A percentile compares a stretch with the other conserved stretches of the same genome.
Evolutionary conservation across 768 basidiomycete genomes (phyloP).

Genomic region (Boletellus ananas): DNA sequence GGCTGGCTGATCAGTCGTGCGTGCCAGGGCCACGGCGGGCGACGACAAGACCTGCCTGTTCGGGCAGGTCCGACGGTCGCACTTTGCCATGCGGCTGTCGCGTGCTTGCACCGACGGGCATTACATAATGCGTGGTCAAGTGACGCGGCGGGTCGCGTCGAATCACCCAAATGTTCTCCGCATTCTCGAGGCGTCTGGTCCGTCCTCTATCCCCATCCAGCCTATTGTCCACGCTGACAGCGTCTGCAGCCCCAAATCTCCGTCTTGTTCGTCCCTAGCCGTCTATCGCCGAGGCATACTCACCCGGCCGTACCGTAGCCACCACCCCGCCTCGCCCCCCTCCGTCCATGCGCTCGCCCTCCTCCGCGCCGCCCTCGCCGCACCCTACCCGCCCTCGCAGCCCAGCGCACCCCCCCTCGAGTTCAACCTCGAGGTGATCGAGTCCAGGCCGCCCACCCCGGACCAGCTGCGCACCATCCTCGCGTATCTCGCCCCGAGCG

Average conservation of each 20-base stretch:
- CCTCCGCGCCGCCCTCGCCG: slow-evolving; percentile 54
- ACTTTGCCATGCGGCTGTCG: no score
- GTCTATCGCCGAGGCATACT: slow-evolving; percentile 11
- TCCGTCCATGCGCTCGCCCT: slow-evolving; percentile 59
- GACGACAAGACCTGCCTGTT: no score
- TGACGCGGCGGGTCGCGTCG: no score
- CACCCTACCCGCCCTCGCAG: slow-evolving; percentile 56
- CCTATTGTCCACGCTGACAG: not conserved
- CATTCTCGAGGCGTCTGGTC: slow-evolving; percentile 35
- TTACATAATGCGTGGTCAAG: no score
- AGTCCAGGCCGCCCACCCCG: slow-evolving; percentile 55
- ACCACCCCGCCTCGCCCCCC: slow-evolving; percentile 60
- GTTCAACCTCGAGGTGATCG: slow-evolving; percentile 71
- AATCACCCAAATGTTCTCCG: slow-evolving; percentile 42
- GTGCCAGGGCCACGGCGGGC: no score
- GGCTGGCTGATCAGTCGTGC: no score
- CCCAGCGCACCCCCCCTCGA: slow-evolving; percentile 48
- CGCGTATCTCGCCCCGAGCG: slow-evolving; percentile 44
- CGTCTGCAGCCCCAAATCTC: slow-evolving; percentile 53
- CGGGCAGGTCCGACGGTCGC: no score
- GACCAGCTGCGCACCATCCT: slow-evolving; percentile 70
- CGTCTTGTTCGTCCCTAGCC: slow-evolving; percentile 49
- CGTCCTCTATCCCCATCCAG: slow-evolving; percentile 9
- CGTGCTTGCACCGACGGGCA: no score
- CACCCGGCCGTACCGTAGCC: slow-evolving; percentile 44